Evolutionary conservation across 768 basidiomycete species (phyloP).

Genomic region (Suillus plorans): DNA sequence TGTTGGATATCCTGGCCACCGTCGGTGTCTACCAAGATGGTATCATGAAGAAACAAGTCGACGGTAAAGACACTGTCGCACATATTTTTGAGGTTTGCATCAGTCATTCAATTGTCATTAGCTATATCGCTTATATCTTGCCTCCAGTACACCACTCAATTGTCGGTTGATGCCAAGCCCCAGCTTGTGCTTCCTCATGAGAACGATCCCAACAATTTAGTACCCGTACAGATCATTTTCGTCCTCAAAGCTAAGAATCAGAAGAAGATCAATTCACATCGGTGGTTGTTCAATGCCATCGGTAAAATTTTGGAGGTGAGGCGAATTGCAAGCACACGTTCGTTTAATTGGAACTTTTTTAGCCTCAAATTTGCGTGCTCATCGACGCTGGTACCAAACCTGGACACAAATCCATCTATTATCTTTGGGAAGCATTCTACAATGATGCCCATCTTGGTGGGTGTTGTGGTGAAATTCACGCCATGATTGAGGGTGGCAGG

Average conservation of each 20-base stretch:
- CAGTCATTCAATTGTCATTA: not conserved
- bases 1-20: conserved; percentile 85
- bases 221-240: conserved; percentile 90
- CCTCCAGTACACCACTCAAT: conserved; percentile 88
- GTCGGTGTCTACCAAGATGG: conserved; percentile 94
- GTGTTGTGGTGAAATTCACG: conserved; percentile 93
- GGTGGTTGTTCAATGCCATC: conserved; percentile 95
- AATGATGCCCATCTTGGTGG: conserved; percentile 78
- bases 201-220: conserved; percentile 88
- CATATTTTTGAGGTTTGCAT: conserved; percentile 87
- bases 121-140: conserved; percentile 8
- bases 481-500: conserved; percentile 91
- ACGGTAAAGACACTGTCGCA: conserved; percentile 85
- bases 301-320: conserved; percentile 74
- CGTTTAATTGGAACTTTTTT: conserved; percentile 11
- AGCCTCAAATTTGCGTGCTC: conserved; percentile 91
- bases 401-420: conserved; percentile 93
- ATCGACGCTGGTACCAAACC: conserved; percentile 97
- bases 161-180: conserved; percentile 89
- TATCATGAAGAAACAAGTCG: conserved; percentile 90
- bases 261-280: conserved; percentile 95
- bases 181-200: conserved; percentile 88
- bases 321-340: conserved; percentile 9
- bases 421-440: conserved; percentile 92
- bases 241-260: conserved; percentile 92